A percentile compares a stretch with the other conserved stretches of the same genome.
Evolutionary conservation across 148 eudicot genomes (phyloP).

Genomic region (Fallopia convolvulus): DNA sequence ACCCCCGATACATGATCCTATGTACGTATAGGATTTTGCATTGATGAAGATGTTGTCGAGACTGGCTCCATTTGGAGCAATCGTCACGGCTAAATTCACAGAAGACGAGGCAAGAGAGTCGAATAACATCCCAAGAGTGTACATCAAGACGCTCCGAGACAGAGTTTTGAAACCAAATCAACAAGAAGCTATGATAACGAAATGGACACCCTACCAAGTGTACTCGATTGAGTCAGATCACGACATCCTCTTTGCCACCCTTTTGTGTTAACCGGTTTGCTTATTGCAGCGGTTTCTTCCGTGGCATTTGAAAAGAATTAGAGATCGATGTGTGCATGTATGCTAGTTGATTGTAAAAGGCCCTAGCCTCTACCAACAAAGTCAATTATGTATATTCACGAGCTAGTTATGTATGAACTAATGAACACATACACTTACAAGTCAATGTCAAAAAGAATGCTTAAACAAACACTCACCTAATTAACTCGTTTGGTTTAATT

Average conservation of each 20-base stretch:
- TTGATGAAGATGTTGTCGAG: not conserved
- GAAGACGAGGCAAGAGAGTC: not conserved
- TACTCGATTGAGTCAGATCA: slow-evolving; percentile 5
- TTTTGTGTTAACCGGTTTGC: slow-evolving; percentile 1
- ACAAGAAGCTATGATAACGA: slow-evolving; percentile 14
- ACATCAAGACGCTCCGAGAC: slow-evolving; percentile 8
- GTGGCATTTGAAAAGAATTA: not conserved
- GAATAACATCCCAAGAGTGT: not conserved
- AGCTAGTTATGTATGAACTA: too few species aligned
- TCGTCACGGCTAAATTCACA: not conserved
- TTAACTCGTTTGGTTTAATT: too few species aligned
- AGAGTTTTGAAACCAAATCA: not conserved
- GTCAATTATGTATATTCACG: too few species aligned
- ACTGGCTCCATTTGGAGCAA: not conserved
- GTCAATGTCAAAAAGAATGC: too few species aligned
- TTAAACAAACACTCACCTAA: too few species aligned
- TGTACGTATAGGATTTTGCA: not conserved
- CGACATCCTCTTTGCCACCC: not conserved
- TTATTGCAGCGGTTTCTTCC: not conserved
- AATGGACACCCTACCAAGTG: slow-evolving; percentile 4
- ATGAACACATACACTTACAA: too few species aligned
- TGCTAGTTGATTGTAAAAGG: too few species aligned
- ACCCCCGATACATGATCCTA: too few species aligned
- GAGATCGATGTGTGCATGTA: too few species aligned
- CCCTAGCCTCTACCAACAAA: too few species aligned